phyloP scores from a whole-genome alignment of 2,329 filamentous ascomycete species.

The Sclerotinia nivalis region DNA sequence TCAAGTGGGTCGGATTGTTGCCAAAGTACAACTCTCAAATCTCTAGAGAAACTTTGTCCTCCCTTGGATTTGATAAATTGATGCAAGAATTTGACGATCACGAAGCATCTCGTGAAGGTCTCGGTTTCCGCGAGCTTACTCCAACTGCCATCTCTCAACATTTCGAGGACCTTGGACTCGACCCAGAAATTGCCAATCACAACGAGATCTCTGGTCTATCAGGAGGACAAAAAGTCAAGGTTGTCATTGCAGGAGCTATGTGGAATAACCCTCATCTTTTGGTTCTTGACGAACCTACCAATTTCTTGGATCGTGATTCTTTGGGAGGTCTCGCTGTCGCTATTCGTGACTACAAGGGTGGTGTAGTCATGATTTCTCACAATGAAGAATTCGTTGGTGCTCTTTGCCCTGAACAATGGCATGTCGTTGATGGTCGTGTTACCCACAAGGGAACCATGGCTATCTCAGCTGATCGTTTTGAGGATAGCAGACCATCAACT shows the following conservation, averaged over 20 bases:
- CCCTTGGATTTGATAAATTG: slow-evolving; percentile 87
- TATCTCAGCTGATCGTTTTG: slow-evolving; percentile 78
- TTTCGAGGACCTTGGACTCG: slow-evolving; percentile 94
- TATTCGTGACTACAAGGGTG: slow-evolving; percentile 96
- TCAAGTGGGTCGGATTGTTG: slow-evolving; percentile 87
- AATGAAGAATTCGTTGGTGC: slow-evolving; percentile 99
- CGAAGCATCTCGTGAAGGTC: slow-evolving; percentile 96
- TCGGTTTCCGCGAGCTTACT: slow-evolving; percentile 91
- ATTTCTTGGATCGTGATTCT: slow-evolving; percentile 98
- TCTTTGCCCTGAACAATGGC: slow-evolving; percentile 94
- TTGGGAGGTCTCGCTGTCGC: slow-evolving; percentile 95
- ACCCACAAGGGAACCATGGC: slow-evolving; percentile 78
- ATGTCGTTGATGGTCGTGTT: slow-evolving; percentile 84
- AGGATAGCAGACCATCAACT: slow-evolving; percentile 72
- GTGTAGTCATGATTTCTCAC: slow-evolving; percentile 98
- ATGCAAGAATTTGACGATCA: slow-evolving; percentile 98
- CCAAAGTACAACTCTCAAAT: slow-evolving; percentile 94
- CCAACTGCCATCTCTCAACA: slow-evolving; percentile 95
- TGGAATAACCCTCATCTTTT: slow-evolving; percentile 99
- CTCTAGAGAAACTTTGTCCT: slow-evolving; percentile 84
- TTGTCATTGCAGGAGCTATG: slow-evolving; percentile 93
- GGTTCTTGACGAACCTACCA: slow-evolving; percentile 97
- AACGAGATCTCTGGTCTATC: slow-evolving; percentile 96
- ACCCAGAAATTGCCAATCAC: slow-evolving; percentile 98
- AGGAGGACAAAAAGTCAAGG: slow-evolving; percentile 98